These are phyloP conservation scores for Ophiostoma perfectum DNA, from an alignment of 2,329 filamentous ascomycete species.

Conservation along the genomic window DNA sequence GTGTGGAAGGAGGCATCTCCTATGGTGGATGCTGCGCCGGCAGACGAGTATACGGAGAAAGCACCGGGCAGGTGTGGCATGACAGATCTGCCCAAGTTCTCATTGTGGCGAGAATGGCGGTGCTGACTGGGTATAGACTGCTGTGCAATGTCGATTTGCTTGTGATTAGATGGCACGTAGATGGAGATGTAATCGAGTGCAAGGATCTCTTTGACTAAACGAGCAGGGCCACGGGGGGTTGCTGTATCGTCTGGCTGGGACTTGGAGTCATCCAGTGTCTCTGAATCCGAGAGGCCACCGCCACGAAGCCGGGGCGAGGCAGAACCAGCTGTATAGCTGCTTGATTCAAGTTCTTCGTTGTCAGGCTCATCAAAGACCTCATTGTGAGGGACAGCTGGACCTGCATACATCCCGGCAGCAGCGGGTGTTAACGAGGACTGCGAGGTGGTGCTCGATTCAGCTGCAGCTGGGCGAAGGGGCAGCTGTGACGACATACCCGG, in stretches of 20 bases:
- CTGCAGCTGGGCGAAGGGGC: background rate
- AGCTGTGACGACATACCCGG: background rate
- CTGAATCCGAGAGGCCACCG: background rate
- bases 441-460: background rate
- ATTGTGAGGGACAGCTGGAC: no score
- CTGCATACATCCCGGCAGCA: no score
- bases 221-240: slow-evolving; percentile 49
- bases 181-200: slow-evolving; percentile 48
- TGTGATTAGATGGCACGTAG: slow-evolving; percentile 49
- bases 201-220: slow-evolving; percentile 52
- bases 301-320: slow-evolving; percentile 10
- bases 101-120: slow-evolving; percentile 10
- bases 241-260: slow-evolving; percentile 38
- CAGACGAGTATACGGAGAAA: slow-evolving; percentile 47
- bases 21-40: slow-evolving; percentile 18
- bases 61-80: slow-evolving; percentile 55
- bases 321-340: slow-evolving; percentile 10
- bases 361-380: background rate
- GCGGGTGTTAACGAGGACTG: no score
- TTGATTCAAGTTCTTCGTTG: background rate
- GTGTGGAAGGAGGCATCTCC: slow-evolving; percentile 14
- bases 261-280: slow-evolving; percentile 16
- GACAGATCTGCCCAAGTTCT: slow-evolving; percentile 35
- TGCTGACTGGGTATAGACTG: background rate
- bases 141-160: slow-evolving; percentile 38